Evolutionary conservation across 2,329 filamentous ascomycete species (phyloP).

Genomic region (Aspergillus eucalypticola): DNA sequence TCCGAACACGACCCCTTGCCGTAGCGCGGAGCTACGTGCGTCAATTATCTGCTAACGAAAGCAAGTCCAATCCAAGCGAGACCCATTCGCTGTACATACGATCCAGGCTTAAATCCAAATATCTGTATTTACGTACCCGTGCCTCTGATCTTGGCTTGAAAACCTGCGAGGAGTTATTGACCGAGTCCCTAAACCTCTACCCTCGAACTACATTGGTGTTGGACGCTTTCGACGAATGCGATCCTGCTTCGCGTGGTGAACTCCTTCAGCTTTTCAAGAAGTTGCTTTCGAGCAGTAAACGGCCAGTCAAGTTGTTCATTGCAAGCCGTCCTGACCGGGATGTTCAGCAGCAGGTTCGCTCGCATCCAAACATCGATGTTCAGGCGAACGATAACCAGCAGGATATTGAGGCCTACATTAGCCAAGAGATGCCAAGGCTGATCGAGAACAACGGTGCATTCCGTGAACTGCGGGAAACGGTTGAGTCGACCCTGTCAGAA

Average conservation of each 20-base stretch:
- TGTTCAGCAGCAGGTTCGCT: constrained; percentile 33
- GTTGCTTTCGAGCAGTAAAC: constrained; percentile 24
- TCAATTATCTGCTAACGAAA: constrained; percentile 29
- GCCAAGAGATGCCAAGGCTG: constrained; percentile 8
- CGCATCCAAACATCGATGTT: constrained; percentile 54
- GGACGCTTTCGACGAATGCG: constrained; percentile 42
- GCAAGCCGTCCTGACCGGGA: constrained; percentile 35
- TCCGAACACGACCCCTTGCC: constrained; percentile 27
- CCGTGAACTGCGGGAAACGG: background rate
- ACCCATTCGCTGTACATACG: constrained; percentile 15
- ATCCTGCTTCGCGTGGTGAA: constrained; percentile 23
- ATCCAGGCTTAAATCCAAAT: constrained; percentile 6
- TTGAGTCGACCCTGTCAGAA: constrained; percentile 3
- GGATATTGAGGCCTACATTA: constrained; percentile 11
- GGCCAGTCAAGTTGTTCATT: constrained; percentile 37
- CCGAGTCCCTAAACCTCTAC: constrained; percentile 28
- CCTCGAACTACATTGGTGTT: constrained; percentile 34
- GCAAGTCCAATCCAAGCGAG: background rate
- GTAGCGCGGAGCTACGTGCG: constrained; percentile 35
- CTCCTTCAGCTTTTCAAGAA: constrained; percentile 29
- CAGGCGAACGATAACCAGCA: constrained; percentile 15
- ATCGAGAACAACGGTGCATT: background rate
- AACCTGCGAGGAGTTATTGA: no score
- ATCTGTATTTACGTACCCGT: no score
- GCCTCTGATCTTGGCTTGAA: no score